phyloP scores from a whole-genome alignment of 164 flowering plant genomes.

The Nelumbo lutea region DNA sequence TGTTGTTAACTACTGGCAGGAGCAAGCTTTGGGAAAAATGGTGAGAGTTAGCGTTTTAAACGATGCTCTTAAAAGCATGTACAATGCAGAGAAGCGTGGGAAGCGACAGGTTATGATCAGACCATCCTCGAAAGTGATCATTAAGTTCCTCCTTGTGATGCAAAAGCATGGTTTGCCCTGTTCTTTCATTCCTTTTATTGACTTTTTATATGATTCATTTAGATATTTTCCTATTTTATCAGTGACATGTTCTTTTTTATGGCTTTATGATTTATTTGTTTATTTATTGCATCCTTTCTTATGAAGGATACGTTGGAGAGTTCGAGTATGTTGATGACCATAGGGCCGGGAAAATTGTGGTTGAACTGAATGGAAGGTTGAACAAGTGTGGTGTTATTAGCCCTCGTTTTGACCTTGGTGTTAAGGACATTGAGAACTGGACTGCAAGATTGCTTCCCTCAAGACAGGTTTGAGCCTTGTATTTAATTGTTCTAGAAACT shows the following conservation, averaged over 20 bases:
- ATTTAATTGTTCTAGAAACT: too few species aligned
- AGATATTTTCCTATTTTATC: background rate
- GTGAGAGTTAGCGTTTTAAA: slow-evolving; percentile 59
- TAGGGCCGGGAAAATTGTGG: slow-evolving; percentile 61
- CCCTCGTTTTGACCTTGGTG: slow-evolving; percentile 70
- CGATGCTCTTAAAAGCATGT: slow-evolving; percentile 75
- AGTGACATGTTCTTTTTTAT: background rate
- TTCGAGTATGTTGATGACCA: slow-evolving; percentile 69
- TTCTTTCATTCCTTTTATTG: background rate
- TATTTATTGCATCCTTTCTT: background rate
- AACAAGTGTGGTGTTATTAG: slow-evolving; percentile 74
- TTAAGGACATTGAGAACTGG: slow-evolving; percentile 66
- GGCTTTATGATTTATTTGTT: background rate
- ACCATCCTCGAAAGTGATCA: slow-evolving; percentile 64
- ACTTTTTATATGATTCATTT: background rate
- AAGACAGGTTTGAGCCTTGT: slow-evolving; percentile 41
- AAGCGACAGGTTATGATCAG: slow-evolving; percentile 72
- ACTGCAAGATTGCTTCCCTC: slow-evolving; percentile 69
- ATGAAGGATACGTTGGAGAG: slow-evolving; percentile 60
- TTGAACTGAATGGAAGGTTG: slow-evolving; percentile 61
- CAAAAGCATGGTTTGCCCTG: slow-evolving; percentile 54
- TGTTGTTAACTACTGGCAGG: background rate
- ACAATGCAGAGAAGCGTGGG: slow-evolving; percentile 68
- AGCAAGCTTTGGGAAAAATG: slow-evolving; percentile 31
- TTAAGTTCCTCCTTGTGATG: slow-evolving; percentile 65